Percentiles rank a stretch among this genome's conserved stretches.
Conservation (phyloP, 768 basidiomycete species). For the Tylopilus sp. region DNA sequence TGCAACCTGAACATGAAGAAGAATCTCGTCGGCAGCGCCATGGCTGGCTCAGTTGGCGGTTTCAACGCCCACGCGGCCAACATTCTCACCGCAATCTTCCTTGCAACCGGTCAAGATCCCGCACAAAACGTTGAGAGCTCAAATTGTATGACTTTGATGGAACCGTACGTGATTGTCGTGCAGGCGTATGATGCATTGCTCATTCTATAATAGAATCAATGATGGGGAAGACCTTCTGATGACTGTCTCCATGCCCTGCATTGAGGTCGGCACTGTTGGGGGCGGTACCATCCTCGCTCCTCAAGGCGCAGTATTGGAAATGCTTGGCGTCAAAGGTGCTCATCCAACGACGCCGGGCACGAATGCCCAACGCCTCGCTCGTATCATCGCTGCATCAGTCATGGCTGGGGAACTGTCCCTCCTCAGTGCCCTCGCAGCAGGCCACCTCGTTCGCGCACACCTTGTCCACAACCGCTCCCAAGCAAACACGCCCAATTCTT, state of each 20-base stretch:
- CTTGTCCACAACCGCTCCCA: slow-evolving; percentile 88
- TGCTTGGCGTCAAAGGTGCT: slow-evolving; percentile 91
- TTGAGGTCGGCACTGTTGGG: slow-evolving; percentile 97
- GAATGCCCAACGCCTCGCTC: slow-evolving; percentile 86
- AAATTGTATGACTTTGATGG: slow-evolving; percentile 98
- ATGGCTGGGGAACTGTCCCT: slow-evolving; percentile 97
- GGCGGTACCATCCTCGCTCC: slow-evolving; percentile 93
- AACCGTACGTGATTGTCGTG: slow-evolving; percentile 61
- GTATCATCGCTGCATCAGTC: slow-evolving; percentile 86
- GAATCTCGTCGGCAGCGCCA: slow-evolving; percentile 94
- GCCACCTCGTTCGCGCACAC: slow-evolving; percentile 91
- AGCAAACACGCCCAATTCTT: slow-evolving; percentile 69
- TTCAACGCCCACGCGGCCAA: slow-evolving; percentile 99
- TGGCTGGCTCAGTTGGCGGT: slow-evolving; percentile 97
- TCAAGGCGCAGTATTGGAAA: slow-evolving; percentile 85
- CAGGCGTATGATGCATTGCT: slow-evolving; percentile 1
- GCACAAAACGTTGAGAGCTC: slow-evolving; percentile 99
- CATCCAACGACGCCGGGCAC: slow-evolving; percentile 82
- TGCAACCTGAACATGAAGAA: slow-evolving; percentile 95
- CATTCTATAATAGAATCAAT: slow-evolving; percentile 59
- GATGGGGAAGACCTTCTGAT: slow-evolving; percentile 87
- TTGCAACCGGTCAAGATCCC: slow-evolving; percentile 98
- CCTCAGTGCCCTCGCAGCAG: slow-evolving; percentile 89
- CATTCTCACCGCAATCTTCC: slow-evolving; percentile 91
- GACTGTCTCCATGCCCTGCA: slow-evolving; percentile 96